A percentile compares a stretch with the other conserved stretches of the same genome.
These are phyloP conservation scores for Aspergillus vadensis DNA, from an alignment of 2,329 filamentous ascomycete species.

Conservation along the genomic window DNA sequence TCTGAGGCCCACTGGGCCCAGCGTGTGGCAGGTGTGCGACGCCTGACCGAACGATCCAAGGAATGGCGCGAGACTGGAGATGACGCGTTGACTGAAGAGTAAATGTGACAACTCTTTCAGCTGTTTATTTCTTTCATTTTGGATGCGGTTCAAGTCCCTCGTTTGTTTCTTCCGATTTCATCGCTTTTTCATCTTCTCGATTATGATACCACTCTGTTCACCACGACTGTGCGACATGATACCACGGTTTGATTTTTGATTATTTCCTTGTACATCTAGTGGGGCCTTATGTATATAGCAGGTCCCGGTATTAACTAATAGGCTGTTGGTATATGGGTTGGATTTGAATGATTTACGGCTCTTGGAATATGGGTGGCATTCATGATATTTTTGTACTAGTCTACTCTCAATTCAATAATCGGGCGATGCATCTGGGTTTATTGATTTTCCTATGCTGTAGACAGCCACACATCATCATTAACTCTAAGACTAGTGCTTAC, in stretches of 20 bases:
- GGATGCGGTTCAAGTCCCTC: slow-evolving; percentile 2
- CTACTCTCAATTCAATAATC: background rate
- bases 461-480: no score
- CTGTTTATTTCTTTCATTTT: slow-evolving; percentile 1
- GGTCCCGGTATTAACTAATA: slow-evolving; percentile 2
- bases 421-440: background rate
- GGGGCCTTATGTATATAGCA: slow-evolving; percentile 11
- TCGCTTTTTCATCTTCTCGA: slow-evolving; percentile 21
- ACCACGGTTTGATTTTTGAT: slow-evolving; percentile 27
- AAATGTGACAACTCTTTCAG: slow-evolving; percentile 14
- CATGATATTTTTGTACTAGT: slow-evolving; percentile 1
- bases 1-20: slow-evolving; percentile 88
- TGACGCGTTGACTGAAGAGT: slow-evolving; percentile 65
- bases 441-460: background rate
- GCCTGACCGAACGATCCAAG: slow-evolving; percentile 77
- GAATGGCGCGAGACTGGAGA: slow-evolving; percentile 89
- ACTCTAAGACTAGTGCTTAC: no score
- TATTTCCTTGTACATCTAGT: slow-evolving; percentile 13
- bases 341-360: slow-evolving; percentile 9
- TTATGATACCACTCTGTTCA: slow-evolving; percentile 47
- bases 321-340: background rate
- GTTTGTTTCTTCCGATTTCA: slow-evolving; percentile 16
- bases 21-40: slow-evolving; percentile 77
- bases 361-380: slow-evolving; percentile 3
- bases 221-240: slow-evolving; percentile 39